These are phyloP conservation scores for Penicillium concentricum DNA, from an alignment of 2,329 filamentous ascomycete species.

Conservation along the genomic window DNA sequence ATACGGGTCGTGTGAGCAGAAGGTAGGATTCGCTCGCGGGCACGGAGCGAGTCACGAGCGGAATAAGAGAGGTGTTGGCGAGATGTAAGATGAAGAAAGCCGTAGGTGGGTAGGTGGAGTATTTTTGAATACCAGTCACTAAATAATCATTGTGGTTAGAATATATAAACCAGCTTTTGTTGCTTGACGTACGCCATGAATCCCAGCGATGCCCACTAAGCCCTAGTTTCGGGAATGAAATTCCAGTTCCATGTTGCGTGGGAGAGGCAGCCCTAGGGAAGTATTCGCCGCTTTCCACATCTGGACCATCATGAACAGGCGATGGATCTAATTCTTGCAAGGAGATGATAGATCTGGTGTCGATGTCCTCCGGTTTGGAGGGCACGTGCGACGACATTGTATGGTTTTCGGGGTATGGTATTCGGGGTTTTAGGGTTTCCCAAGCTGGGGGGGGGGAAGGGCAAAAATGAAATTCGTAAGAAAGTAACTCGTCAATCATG, in stretches of 20 bases:
- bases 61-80: conserved; percentile 77
- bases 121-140: conserved; percentile 79
- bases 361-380: conserved; percentile 29
- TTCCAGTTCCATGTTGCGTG: conserved; percentile 12
- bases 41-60: conserved; percentile 70
- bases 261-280: conserved; percentile 27
- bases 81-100: conserved; percentile 76
- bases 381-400: conserved; percentile 17
- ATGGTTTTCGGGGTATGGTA: not conserved
- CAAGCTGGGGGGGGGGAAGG: not conserved
- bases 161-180: not conserved
- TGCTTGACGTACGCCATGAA: conserved; percentile 66
- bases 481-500: conserved; percentile 13
- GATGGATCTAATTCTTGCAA: conserved; percentile 78
- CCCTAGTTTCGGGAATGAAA: conserved; percentile 41
- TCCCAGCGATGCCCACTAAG: conserved; percentile 70
- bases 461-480: conserved; percentile 10
- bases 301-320: conserved; percentile 63
- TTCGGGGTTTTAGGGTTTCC: not conserved
- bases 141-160: not conserved
- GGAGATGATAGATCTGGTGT: conserved; percentile 56
- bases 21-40: conserved; percentile 78
- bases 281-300: conserved; percentile 53
- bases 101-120: conserved; percentile 82
- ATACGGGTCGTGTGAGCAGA: conserved; percentile 85